These are phyloP conservation scores for Elongisporangium undulatum DNA, from an alignment of 352 stramenopile species.

Conservation along the genomic window DNA sequence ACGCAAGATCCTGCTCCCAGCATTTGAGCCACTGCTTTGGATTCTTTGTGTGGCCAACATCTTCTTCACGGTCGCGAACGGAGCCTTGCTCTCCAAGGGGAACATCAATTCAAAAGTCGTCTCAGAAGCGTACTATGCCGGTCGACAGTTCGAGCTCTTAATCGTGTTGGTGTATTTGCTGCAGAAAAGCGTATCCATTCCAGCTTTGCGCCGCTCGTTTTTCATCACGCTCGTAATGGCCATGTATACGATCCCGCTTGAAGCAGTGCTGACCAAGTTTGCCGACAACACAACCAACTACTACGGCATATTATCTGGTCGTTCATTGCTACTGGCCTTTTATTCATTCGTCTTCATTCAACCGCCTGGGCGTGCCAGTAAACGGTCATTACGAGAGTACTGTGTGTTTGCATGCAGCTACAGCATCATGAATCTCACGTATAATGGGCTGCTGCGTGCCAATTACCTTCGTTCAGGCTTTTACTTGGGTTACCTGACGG, in stretches of 20 bases:
- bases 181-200: constrained; percentile 62
- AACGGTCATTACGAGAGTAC: constrained; percentile 18
- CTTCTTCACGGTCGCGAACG: constrained; percentile 10
- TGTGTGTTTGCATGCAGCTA: constrained; percentile 20
- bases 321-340: constrained; percentile 17
- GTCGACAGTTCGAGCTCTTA: constrained; percentile 54
- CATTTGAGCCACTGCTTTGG: constrained; percentile 55
- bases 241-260: constrained; percentile 38
- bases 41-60: constrained; percentile 16
- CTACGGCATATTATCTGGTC: constrained; percentile 11
- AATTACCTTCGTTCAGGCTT: constrained; percentile 9
- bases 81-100: constrained; percentile 16
- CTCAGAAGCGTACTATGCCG: constrained; percentile 32
- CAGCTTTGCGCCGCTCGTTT: constrained; percentile 35
- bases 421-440: constrained; percentile 15
- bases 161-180: constrained; percentile 42
- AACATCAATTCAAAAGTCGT: constrained; percentile 25
- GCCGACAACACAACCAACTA: constrained; percentile 11
- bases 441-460: constrained; percentile 13
- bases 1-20: constrained; percentile 46
- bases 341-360: constrained; percentile 27
- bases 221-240: constrained; percentile 33
- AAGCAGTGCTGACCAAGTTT: constrained; percentile 18
- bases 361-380: constrained; percentile 26
- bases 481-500: constrained; percentile 15